Percentiles rank a stretch among this genome's conserved stretches.
phyloP scores from a whole-genome alignment of 2,329 filamentous ascomycete genomes.

The Cercospora citrullina region DNA sequence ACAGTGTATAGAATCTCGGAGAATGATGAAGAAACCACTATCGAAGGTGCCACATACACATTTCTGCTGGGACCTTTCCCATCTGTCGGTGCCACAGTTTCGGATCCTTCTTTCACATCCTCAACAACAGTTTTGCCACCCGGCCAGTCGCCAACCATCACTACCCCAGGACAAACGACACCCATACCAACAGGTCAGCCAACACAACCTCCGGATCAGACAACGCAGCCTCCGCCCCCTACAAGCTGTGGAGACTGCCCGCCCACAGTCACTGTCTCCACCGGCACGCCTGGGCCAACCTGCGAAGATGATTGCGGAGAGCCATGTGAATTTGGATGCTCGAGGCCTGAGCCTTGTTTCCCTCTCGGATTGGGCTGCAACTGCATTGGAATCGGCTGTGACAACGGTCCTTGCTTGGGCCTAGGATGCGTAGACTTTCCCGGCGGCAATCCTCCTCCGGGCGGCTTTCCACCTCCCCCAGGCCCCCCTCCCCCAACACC shows the following conservation, averaged over 20 bases:
- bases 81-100: slow-evolving; percentile 1
- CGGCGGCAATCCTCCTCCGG: not conserved
- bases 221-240: slow-evolving; percentile 6
- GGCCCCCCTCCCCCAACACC: not conserved
- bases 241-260: slow-evolving; percentile 11
- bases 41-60: slow-evolving; percentile 13
- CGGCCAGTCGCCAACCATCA: not conserved
- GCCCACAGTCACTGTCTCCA: not conserved
- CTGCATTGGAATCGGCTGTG: slow-evolving; percentile 15
- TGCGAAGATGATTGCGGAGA: slow-evolving; percentile 9
- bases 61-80: slow-evolving; percentile 15
- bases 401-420: slow-evolving; percentile 12
- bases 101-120: slow-evolving; percentile 1
- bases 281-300: slow-evolving; percentile 12
- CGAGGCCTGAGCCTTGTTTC: slow-evolving; percentile 4
- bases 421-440: slow-evolving; percentile 11
- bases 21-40: slow-evolving; percentile 6
- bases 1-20: slow-evolving; percentile 11
- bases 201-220: not conserved
- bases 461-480: not conserved
- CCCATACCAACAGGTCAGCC: not conserved
- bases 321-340: slow-evolving; percentile 2
- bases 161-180: not conserved
- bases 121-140: not conserved
- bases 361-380: not conserved